These are phyloP conservation scores for Trichoderma gamsii DNA, from an alignment of 495 filamentous ascomycete species.

Conservation along the genomic window DNA sequence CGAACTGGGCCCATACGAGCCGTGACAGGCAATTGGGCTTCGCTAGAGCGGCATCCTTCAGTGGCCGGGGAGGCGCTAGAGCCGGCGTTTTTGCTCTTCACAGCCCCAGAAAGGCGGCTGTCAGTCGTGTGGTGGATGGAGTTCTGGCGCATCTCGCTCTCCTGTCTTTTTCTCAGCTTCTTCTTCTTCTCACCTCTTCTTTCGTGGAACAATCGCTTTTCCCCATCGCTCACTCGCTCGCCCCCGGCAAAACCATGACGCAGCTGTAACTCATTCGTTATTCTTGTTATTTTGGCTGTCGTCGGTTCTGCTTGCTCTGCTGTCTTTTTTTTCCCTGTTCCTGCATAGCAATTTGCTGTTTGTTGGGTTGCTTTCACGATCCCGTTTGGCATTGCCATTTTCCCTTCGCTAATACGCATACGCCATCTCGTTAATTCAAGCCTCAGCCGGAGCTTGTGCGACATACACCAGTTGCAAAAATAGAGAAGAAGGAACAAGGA, in stretches of 20 bases:
- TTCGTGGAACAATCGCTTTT: background rate
- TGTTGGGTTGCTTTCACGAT: background rate
- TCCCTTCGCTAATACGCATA: background rate
- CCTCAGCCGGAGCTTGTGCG: background rate
- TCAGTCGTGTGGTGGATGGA: too few species aligned
- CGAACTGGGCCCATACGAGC: conserved; percentile 3
- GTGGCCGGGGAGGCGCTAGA: background rate
- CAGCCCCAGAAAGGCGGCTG: background rate
- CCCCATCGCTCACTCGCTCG: background rate
- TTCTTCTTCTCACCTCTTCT: background rate
- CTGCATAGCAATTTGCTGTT: background rate
- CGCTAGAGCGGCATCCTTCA: background rate
- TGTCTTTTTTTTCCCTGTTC: background rate
- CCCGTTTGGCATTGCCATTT: background rate
- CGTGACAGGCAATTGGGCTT: conserved; percentile 5
- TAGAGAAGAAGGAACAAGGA: too few species aligned
- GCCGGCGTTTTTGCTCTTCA: background rate
- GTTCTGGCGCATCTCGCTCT: background rate
- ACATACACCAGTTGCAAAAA: background rate
- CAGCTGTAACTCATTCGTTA: conserved; percentile 10
- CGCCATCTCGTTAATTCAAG: background rate
- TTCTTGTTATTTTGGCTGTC: background rate
- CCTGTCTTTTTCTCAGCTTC: background rate
- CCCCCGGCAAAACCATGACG: background rate
- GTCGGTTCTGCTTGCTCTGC: background rate